Conservation (phyloP, 306 rosid species). For the Ochetophila trinervis region DNA sequence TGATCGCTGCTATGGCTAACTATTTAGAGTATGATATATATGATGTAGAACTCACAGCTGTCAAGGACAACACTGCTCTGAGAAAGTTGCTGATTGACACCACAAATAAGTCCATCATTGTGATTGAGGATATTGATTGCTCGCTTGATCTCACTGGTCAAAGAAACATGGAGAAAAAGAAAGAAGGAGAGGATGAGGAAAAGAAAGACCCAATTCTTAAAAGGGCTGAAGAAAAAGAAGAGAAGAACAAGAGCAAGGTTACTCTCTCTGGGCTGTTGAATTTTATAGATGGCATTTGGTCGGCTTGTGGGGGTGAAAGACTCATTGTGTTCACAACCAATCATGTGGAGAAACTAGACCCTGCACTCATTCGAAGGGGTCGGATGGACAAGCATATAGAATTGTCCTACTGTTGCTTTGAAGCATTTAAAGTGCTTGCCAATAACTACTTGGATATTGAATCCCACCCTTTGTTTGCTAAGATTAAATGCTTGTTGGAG, state of each 20-base stretch:
- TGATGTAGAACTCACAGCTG: conserved; percentile 53
- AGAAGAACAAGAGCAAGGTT: conserved; percentile 31
- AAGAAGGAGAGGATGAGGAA: conserved; percentile 12
- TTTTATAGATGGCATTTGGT: conserved; percentile 73
- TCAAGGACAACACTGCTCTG: conserved; percentile 52
- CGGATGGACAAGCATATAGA: conserved; percentile 72
- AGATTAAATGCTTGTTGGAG: conserved; percentile 34
- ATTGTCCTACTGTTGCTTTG: conserved; percentile 52
- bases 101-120: conserved; percentile 39
- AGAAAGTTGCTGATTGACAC: conserved; percentile 44
- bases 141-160: conserved; percentile 66
- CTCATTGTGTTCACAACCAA: conserved; percentile 57
- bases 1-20: conserved; percentile 67
- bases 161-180: conserved; percentile 41
- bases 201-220: conserved; percentile 19
- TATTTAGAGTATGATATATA: conserved; percentile 60
- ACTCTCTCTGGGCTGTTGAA: conserved; percentile 66
- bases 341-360: conserved; percentile 56
- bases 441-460: conserved; percentile 55
- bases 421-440: conserved; percentile 59
- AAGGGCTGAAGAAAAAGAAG: conserved; percentile 21
- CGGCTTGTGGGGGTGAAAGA: conserved; percentile 69
- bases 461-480: conserved; percentile 33
- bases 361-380: conserved; percentile 67
- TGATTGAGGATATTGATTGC: conserved; percentile 73